These are phyloP conservation scores for Craterostigma plantagineum DNA, from an alignment of 257 asterid genomes.

Conservation along the genomic window DNA sequence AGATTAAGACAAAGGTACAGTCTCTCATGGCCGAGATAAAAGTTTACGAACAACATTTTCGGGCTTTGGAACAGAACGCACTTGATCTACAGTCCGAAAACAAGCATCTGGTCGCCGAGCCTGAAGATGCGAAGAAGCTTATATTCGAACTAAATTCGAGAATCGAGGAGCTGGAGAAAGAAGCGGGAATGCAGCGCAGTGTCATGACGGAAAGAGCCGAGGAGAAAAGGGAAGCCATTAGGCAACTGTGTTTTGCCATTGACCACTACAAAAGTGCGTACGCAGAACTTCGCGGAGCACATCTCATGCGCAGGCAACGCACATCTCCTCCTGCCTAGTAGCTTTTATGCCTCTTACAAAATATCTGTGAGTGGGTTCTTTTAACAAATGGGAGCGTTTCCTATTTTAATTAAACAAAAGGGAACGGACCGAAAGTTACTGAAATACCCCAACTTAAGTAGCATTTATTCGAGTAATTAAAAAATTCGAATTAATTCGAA, in stretches of 20 bases:
- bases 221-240: constrained; percentile 79
- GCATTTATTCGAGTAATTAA: too few species aligned
- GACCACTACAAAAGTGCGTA: constrained; percentile 57
- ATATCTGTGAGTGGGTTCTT: too few species aligned
- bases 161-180: constrained; percentile 32
- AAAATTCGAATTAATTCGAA: too few species aligned
- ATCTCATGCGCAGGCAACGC: constrained; percentile 10
- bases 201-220: constrained; percentile 41
- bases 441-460: too few species aligned
- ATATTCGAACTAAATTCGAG: constrained; percentile 21
- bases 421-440: too few species aligned
- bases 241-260: constrained; percentile 66
- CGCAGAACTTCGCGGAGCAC: constrained; percentile 28
- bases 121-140: constrained; percentile 16
- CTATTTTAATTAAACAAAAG: too few species aligned
- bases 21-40: constrained; percentile 21
- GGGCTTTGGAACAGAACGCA: constrained; percentile 17
- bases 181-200: constrained; percentile 28
- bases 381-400: too few species aligned
- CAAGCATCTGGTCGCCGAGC: constrained; percentile 11
- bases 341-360: too few species aligned
- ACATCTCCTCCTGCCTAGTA: constrained; percentile 2
- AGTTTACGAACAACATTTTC: constrained; percentile 16
- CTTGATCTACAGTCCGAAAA: constrained; percentile 25
- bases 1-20: constrained; percentile 22